phyloP scores from a whole-genome alignment of 306 rosid species.

The Corylus heterophylla region DNA sequence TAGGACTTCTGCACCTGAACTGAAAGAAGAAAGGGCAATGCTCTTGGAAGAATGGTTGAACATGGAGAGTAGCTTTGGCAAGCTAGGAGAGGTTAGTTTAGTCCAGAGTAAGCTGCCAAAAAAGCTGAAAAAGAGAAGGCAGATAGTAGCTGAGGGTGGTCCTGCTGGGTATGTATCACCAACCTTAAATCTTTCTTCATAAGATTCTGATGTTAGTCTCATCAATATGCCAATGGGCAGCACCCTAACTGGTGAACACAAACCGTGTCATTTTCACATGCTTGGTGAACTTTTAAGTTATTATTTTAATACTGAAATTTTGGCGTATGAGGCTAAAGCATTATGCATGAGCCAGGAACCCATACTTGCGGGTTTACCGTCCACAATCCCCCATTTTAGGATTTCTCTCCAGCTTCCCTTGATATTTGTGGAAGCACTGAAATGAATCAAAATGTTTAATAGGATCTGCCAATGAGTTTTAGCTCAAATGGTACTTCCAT shows the following conservation, averaged over 20 bases:
- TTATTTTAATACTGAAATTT: not conserved
- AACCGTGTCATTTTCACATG: not conserved
- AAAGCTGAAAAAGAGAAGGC: constrained; percentile 88
- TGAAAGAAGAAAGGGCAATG: constrained; percentile 95
- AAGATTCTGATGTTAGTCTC: not conserved
- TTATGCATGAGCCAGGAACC: not conserved
- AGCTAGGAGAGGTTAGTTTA: constrained; percentile 70
- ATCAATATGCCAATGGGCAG: not conserved
- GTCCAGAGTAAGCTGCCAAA: constrained; percentile 88
- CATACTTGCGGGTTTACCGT: not conserved
- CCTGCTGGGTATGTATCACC: constrained; percentile 64
- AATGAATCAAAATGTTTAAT: not conserved
- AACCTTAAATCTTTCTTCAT: not conserved
- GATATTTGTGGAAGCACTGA: not conserved
- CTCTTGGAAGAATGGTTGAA: constrained; percentile 91
- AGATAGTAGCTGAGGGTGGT: constrained; percentile 68
- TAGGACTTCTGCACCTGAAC: constrained; percentile 85
- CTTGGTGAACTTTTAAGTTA: not conserved
- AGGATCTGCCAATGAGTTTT: not conserved
- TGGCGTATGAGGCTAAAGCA: not conserved
- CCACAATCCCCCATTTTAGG: not conserved
- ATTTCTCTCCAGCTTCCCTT: not conserved
- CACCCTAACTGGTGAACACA: not conserved
- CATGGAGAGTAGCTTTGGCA: constrained; percentile 69
- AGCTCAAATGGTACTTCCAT: too few relatives aligned